Conservation (phyloP, 805 yeast genomes). For the Candida sanyiensis region DNA sequence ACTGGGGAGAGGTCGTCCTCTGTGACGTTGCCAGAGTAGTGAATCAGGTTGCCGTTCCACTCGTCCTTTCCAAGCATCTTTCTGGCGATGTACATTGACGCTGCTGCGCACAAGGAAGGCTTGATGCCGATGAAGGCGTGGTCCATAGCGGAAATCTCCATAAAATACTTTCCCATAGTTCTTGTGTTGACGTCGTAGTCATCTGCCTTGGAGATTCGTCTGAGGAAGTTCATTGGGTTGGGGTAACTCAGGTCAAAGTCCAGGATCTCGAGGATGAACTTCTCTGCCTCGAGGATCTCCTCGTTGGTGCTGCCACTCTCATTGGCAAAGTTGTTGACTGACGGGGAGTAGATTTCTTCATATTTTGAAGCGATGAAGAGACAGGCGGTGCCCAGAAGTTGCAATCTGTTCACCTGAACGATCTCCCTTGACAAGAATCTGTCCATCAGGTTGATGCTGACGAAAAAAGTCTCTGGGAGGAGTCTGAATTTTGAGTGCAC, state of each 20-base stretch:
- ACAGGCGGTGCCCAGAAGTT: slow-evolving; percentile 80
- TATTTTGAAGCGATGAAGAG: slow-evolving; percentile 87
- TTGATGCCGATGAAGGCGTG: slow-evolving; percentile 68
- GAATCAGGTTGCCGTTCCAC: slow-evolving; percentile 85
- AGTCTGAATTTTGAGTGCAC: slow-evolving; percentile 80
- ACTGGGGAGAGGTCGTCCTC: slow-evolving; percentile 68
- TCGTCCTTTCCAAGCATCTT: slow-evolving; percentile 62
- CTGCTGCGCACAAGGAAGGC: slow-evolving; percentile 84
- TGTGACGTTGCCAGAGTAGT: slow-evolving; percentile 86
- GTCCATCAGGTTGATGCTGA: slow-evolving; percentile 85
- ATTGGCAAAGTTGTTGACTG: slow-evolving; percentile 78
- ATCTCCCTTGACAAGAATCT: slow-evolving; percentile 73
- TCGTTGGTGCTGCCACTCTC: slow-evolving; percentile 79
- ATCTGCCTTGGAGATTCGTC: slow-evolving; percentile 91
- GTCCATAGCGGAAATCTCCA: slow-evolving; percentile 78
- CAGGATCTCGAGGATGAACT: slow-evolving; percentile 66
- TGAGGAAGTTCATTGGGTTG: slow-evolving; percentile 86
- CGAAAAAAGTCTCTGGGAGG: slow-evolving; percentile 79
- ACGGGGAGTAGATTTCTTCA: slow-evolving; percentile 89
- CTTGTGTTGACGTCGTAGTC: slow-evolving; percentile 87
- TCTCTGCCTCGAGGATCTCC: slow-evolving; percentile 82
- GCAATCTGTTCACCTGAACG: slow-evolving; percentile 76
- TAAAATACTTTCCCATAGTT: slow-evolving; percentile 80
- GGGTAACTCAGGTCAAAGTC: slow-evolving; percentile 80
- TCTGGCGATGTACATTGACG: slow-evolving; percentile 83